These are phyloP conservation scores for Aspergillus campestris DNA, from an alignment of 495 filamentous ascomycete species.

Conservation along the genomic window DNA sequence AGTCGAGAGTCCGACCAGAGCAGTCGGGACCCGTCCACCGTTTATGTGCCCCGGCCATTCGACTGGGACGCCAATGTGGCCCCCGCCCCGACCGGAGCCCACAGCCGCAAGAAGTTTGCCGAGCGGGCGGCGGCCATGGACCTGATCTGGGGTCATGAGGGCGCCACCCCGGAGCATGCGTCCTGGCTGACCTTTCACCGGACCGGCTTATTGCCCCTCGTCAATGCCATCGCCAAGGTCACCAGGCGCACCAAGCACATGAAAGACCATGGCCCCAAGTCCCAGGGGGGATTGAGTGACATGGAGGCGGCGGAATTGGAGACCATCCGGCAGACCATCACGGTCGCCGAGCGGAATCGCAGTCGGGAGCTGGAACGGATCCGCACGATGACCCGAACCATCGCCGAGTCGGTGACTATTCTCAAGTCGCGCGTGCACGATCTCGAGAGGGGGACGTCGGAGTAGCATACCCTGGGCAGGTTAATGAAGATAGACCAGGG, in stretches of 20 bases:
- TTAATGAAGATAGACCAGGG: not conserved
- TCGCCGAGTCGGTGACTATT: conserved; percentile 9
- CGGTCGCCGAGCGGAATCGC: conserved; percentile 14
- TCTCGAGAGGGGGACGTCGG: conserved; percentile 5
- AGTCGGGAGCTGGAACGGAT: conserved; percentile 15
- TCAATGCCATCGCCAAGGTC: conserved; percentile 19
- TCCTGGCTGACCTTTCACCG: conserved; percentile 18
- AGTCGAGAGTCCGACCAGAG: not conserved
- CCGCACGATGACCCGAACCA: conserved; percentile 6
- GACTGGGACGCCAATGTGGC: conserved; percentile 15
- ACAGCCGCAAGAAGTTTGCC: conserved; percentile 14
- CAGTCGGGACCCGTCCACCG: not conserved
- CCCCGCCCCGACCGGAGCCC: conserved; percentile 5
- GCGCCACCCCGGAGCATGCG: conserved; percentile 21
- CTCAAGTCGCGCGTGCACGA: conserved; percentile 8
- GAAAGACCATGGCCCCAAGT: conserved; percentile 1
- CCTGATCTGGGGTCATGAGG: conserved; percentile 15
- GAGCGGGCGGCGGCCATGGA: conserved; percentile 25
- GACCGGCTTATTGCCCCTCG: conserved; percentile 8
- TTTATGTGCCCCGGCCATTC: conserved; percentile 7
- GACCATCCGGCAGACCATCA: conserved; percentile 11
- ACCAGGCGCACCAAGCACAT: conserved; percentile 9
- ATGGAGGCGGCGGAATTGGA: conserved; percentile 17
- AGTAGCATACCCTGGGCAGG: not conserved
- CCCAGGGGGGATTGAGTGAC: conserved; percentile 6